Base-by-base conservation (phyloP, 495 filamentous ascomycete species). In the Penicillium robsamsonii region DNA sequence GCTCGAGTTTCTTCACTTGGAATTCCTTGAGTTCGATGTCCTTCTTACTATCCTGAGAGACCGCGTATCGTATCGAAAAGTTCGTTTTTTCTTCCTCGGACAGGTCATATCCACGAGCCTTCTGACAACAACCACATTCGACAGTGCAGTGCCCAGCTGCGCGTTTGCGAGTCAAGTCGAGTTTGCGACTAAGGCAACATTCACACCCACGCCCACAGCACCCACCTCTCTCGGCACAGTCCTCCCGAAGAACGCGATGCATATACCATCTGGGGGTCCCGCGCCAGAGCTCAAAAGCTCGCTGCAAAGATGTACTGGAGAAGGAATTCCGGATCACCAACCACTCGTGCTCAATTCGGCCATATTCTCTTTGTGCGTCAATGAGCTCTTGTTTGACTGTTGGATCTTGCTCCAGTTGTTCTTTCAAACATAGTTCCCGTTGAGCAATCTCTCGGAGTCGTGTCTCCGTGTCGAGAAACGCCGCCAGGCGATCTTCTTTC, bases 191-290 rank as follows among this genome's bases (percentile, higher is more conserved):
- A n/a, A n/a, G n/a, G n/a, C n/a, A n/a, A n/a, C n/a, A 57, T 11
- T 41, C 41, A 46, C 55, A 57, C n/a, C 40, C 55, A 31, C 55
- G 47, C 6, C 40, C 41, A 52, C 55, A 52, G 27, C 48, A 52
- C 17, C 48, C 55, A 24, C 48, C 48, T 29, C 45, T 46, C 3
- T 22, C 9, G 41, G 55, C 42, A 18, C 55, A 57, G 22, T 57
- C 47, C 4, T 47, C 38, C 1, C 31, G 13, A 13, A 57, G 55
- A 9, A 25, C 24, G 3, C 29, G 46, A 33, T 57, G 46, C 38
- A 56, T 42, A 17, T 56, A 50, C 54, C 54, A 56, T 37, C 24
- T 49, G 6, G 54, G 54, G 29, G 44, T 8, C 4, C 45, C 43
- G 12, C 46, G 40, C 55, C 55, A 47, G 4, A 47, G n/a, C 6